A percentile compares a stretch with the other conserved stretches of the same genome.
Evolutionary conservation across 2,329 filamentous ascomycete genomes (phyloP).

Genomic region (Apiospora malaysiana): DNA sequence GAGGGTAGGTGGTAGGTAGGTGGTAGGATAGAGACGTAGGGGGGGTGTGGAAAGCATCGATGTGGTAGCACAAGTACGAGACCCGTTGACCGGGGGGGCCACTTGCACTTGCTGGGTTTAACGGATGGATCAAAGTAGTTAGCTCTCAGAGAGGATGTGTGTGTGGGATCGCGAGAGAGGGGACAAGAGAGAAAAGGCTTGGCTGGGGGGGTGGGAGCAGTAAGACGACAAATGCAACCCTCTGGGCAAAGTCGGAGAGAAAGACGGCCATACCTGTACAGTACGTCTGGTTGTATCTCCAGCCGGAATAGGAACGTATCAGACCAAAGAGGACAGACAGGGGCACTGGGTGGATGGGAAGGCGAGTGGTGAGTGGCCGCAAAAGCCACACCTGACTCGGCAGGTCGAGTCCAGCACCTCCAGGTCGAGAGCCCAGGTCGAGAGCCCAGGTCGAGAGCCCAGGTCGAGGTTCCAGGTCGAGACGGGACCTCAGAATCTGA

Average conservation of each 20-base stretch:
- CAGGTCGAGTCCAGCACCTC: not conserved
- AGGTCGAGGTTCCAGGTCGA: not conserved
- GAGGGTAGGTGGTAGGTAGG: too few relatives aligned
- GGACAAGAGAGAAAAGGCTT: not conserved
- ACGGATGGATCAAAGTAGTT: conserved; percentile 13
- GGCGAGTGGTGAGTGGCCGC: conserved; percentile 13
- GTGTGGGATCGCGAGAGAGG: not conserved
- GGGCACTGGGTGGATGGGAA: not conserved
- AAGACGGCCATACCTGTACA: conserved; percentile 16
- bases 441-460: not conserved
- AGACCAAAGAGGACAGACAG: conserved; percentile 16
- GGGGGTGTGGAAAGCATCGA: conserved; percentile 23
- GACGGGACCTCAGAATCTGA: not conserved
- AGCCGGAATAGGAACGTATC: conserved; percentile 14
- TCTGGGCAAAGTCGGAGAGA: conserved; percentile 13
- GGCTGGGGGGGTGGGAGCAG: conserved; percentile 14
- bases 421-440: not conserved
- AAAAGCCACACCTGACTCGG: conserved; percentile 17
- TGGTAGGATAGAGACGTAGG: not conserved
- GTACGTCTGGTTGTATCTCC: conserved; percentile 2
- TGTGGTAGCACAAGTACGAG: conserved; percentile 15
- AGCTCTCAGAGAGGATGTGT: not conserved
- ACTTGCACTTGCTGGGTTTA: conserved; percentile 15
- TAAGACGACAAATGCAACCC: conserved; percentile 15
- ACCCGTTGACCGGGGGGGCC: conserved; percentile 15